Conservation (phyloP, 2,329 filamentous ascomycete species). For the Volutella citrinella region DNA sequence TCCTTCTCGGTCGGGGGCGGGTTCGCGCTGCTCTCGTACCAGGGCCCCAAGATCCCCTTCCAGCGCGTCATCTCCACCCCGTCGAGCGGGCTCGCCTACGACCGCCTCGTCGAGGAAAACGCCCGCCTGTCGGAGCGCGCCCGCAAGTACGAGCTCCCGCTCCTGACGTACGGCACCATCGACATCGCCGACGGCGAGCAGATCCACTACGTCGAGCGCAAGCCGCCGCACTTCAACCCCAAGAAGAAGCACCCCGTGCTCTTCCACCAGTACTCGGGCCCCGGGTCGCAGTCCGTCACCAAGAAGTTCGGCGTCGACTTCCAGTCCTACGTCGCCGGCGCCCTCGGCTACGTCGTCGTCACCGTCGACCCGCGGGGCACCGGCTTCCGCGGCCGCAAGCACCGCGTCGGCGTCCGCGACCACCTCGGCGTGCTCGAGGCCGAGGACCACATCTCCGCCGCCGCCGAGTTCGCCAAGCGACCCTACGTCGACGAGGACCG, state of each 20-base stretch:
- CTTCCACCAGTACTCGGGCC: constrained; percentile 92
- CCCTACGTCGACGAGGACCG: constrained; percentile 77
- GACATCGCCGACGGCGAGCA: constrained; percentile 74
- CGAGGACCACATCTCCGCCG: constrained; percentile 86
- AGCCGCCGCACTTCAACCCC: constrained; percentile 82
- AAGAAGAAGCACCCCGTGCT: constrained; percentile 88
- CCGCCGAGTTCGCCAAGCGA: constrained; percentile 77
- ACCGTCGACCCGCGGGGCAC: constrained; percentile 94
- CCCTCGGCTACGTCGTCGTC: constrained; percentile 87
- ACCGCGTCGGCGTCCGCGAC: constrained; percentile 77
- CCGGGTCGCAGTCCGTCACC: constrained; percentile 83
- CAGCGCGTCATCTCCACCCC: constrained; percentile 88
- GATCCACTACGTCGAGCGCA: constrained; percentile 73
- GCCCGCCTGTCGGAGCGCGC: constrained; percentile 64
- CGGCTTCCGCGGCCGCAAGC: constrained; percentile 81
- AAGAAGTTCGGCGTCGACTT: constrained; percentile 84
- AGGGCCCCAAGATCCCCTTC: constrained; percentile 82
- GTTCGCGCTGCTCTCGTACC: constrained; percentile 80
- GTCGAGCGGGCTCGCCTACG: constrained; percentile 60
- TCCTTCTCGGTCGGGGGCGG: constrained; percentile 82
- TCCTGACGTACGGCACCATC: constrained; percentile 78
- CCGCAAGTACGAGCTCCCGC: constrained; percentile 75
- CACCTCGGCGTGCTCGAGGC: constrained; percentile 85
- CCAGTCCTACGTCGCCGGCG: constrained; percentile 82
- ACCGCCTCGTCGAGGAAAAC: constrained; percentile 78